phyloP scores from a whole-genome alignment of 1,139 yeast genomes.

The Ashbya aceris region DNA sequence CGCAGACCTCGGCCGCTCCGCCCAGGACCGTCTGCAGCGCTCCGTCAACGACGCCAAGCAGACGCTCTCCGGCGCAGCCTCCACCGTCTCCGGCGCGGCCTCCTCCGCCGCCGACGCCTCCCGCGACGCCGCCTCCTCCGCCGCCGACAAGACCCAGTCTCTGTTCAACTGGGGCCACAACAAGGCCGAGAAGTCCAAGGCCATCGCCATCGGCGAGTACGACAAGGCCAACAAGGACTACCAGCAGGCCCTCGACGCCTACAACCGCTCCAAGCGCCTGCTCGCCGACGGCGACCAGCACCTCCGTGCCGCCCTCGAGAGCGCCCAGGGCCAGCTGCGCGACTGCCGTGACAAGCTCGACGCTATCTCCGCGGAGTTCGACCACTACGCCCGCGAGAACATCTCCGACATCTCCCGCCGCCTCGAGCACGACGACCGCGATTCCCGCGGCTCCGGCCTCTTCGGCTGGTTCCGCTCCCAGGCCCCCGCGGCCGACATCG shows the following conservation, averaged over 20 bases:
- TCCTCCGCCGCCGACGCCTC: slow-evolving; percentile 12
- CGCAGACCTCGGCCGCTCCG: slow-evolving; percentile 4
- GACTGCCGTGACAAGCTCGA: slow-evolving; percentile 18
- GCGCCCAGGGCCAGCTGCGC: slow-evolving; percentile 17
- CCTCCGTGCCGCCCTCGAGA: slow-evolving; percentile 17
- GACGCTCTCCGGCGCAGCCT: slow-evolving; percentile 6
- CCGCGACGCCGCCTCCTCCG: slow-evolving; percentile 10
- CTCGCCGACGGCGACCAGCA: slow-evolving; percentile 16
- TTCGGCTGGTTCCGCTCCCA: slow-evolving; percentile 15
- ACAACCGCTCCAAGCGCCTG: slow-evolving; percentile 14
- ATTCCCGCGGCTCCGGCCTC: slow-evolving; percentile 18
- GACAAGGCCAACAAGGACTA: slow-evolving; percentile 23
- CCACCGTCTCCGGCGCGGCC: slow-evolving; percentile 14
- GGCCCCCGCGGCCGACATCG: slow-evolving; percentile 28
- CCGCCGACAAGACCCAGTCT: slow-evolving; percentile 16
- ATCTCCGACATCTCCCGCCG: slow-evolving; percentile 24
- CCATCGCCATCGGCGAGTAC: slow-evolving; percentile 25
- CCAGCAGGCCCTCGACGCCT: slow-evolving; percentile 14
- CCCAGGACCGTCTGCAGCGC: slow-evolving; percentile 4
- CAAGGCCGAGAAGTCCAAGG: slow-evolving; percentile 27
- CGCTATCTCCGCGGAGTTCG: slow-evolving; percentile 18
- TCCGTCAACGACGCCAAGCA: slow-evolving; percentile 6
- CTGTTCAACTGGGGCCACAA: slow-evolving; percentile 27
- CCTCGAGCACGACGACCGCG: slow-evolving; percentile 18
- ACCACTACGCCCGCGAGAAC: slow-evolving; percentile 16